Conservation (phyloP, 805 yeast genomes). For the Cyberlindnera amylophila region DNA sequence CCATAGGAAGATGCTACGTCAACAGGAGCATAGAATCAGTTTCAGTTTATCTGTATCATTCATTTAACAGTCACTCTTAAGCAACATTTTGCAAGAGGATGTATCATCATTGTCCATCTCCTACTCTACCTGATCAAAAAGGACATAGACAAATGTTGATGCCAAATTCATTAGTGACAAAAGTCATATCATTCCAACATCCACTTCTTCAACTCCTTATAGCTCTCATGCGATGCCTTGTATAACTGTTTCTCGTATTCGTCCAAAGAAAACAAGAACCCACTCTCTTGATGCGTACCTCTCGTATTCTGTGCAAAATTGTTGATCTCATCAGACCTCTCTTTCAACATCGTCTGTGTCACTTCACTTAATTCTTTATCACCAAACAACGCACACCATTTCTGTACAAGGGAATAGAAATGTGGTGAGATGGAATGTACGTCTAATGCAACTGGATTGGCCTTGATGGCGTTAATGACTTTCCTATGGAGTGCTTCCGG, state of each 20-base stretch:
- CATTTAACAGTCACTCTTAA: too few species aligned
- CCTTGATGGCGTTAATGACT: constrained; percentile 77
- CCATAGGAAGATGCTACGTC: too few species aligned
- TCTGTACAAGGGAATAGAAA: constrained; percentile 65
- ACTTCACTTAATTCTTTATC: constrained; percentile 59
- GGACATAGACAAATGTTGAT: too few species aligned
- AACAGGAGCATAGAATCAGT: too few species aligned
- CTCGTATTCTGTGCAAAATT: constrained; percentile 49
- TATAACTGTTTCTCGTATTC: constrained; percentile 67
- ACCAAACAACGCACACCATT: constrained; percentile 72
- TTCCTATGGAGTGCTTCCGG: constrained; percentile 67
- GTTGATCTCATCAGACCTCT: constrained; percentile 66
- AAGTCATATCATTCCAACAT: constrained; percentile 17
- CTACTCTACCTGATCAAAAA: too few species aligned
- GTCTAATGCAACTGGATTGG: constrained; percentile 65
- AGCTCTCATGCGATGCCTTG: constrained; percentile 48
- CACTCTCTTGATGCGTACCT: constrained; percentile 42
- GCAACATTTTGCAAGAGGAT: too few species aligned
- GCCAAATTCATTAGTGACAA: background rate
- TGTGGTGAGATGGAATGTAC: constrained; percentile 61
- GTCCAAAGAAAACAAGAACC: constrained; percentile 65
- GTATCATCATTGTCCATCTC: too few species aligned
- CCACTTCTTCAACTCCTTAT: constrained; percentile 43
- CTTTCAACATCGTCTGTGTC: constrained; percentile 47
- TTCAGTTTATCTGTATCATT: too few species aligned